Percentiles rank a stretch among this genome's conserved stretches.
Conservation (phyloP, 2,329 filamentous ascomycete species). For the Helminthosporium solani region DNA sequence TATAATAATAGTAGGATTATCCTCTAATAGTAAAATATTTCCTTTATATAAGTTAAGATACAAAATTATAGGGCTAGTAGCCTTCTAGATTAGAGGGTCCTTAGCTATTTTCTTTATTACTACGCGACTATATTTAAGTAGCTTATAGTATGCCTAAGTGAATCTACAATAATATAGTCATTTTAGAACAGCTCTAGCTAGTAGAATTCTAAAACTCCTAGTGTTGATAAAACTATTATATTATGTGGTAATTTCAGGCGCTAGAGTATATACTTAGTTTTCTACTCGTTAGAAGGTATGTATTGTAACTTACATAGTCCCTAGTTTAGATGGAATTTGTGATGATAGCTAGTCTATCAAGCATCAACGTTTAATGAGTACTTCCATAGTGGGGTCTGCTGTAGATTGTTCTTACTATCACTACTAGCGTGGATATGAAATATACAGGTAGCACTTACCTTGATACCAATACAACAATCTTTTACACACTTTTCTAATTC, state of each 20-base stretch:
- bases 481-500: slow-evolving; percentile 34
- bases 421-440: no score
- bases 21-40: slow-evolving; percentile 47
- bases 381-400: slow-evolving; percentile 34
- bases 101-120: slow-evolving; percentile 34
- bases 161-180: slow-evolving; percentile 40
- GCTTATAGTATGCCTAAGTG: slow-evolving; percentile 32
- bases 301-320: slow-evolving; percentile 42
- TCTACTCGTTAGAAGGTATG: slow-evolving; percentile 5
- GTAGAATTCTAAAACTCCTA: slow-evolving; percentile 41
- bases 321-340: slow-evolving; percentile 33
- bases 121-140: slow-evolving; percentile 32
- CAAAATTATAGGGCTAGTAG: slow-evolving; percentile 36
- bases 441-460: no score
- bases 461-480: slow-evolving; percentile 25
- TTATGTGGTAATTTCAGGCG: slow-evolving; percentile 37
- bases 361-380: slow-evolving; percentile 32
- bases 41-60: slow-evolving; percentile 46
- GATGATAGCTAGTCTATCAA: slow-evolving; percentile 37
- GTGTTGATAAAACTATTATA: slow-evolving; percentile 43
- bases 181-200: slow-evolving; percentile 12
- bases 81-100: slow-evolving; percentile 27
- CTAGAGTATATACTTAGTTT: slow-evolving; percentile 26
- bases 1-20: slow-evolving; percentile 41
- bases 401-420: no score